Conservation (phyloP, 768 basidiomycete genomes). For the Amanita rimosa region DNA sequence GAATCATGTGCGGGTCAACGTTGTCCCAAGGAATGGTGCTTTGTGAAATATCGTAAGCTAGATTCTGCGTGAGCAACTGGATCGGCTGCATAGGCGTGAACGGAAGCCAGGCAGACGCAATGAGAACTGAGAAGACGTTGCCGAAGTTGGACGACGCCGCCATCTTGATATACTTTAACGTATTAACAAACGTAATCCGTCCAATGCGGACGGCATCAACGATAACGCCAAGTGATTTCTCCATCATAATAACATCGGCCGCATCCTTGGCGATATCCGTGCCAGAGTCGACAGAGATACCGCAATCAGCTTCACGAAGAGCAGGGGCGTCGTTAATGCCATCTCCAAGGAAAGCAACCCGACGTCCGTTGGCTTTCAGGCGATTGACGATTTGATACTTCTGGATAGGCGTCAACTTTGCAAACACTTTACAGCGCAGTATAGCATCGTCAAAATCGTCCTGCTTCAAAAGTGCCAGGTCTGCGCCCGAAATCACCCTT, state of each 20-base stretch:
- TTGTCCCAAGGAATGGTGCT: conserved; percentile 27
- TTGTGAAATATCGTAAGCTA: conserved; percentile 24
- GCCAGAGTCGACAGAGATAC: conserved; percentile 11
- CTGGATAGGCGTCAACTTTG: conserved; percentile 6
- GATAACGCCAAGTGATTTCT: conserved; percentile 23
- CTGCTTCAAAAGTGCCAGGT: conserved; percentile 14
- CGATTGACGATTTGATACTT: conserved; percentile 5
- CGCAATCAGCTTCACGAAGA: conserved; percentile 9
- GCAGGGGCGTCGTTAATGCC: neutral
- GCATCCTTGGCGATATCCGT: conserved; percentile 24
- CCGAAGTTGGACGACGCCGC: conserved; percentile 20
- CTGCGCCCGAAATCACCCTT: neutral
- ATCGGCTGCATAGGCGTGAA: conserved; percentile 25
- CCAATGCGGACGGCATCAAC: conserved; percentile 14
- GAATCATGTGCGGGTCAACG: conserved; percentile 23
- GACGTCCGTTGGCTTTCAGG: neutral
- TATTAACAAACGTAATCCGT: conserved; percentile 11
- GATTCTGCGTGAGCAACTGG: conserved; percentile 21
- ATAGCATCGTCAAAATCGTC: neutral
- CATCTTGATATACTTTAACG: conserved; percentile 26
- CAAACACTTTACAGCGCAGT: conserved; percentile 1
- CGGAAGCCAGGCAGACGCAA: conserved; percentile 24
- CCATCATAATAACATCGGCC: conserved; percentile 23
- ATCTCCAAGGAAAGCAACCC: conserved; percentile 3
- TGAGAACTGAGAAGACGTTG: conserved; percentile 13